phyloP scores from a whole-genome alignment of 192 early-diverging fungal genomes.

The Chytriomyces sp. region DNA sequence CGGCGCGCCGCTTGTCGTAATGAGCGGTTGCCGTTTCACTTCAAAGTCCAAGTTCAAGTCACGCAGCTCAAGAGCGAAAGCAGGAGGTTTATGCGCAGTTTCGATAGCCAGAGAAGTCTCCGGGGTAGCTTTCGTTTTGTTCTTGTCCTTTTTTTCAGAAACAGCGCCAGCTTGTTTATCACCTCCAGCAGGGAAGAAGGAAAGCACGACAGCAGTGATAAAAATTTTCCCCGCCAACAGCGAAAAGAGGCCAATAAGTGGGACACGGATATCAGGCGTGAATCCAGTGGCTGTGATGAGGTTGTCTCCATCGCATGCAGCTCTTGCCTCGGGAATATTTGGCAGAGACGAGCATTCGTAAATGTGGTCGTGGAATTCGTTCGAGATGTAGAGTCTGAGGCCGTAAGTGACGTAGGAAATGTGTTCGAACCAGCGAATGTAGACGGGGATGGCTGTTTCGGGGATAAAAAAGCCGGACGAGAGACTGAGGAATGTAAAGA shows the following conservation, averaged over 20 bases:
- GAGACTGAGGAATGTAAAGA: constrained; percentile 46
- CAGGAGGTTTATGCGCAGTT: background rate
- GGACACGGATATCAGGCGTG: constrained; percentile 25
- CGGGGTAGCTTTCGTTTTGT: background rate
- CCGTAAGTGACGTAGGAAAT: constrained; percentile 46
- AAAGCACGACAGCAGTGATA: constrained; percentile 36
- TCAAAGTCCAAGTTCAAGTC: background rate
- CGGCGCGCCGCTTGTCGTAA: background rate
- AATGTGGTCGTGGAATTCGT: constrained; percentile 50
- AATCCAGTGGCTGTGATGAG: constrained; percentile 41
- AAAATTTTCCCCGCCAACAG: constrained; percentile 39
- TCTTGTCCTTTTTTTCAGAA: background rate
- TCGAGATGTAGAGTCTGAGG: constrained; percentile 43
- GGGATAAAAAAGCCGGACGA: constrained; percentile 51
- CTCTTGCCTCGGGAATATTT: background rate
- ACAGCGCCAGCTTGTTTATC: constrained; percentile 8
- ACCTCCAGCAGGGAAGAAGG: constrained; percentile 1
- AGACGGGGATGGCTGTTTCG: constrained; percentile 44
- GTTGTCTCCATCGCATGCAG: constrained; percentile 45
- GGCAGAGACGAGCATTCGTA: constrained; percentile 43
- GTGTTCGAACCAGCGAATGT: constrained; percentile 45
- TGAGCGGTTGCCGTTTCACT: background rate
- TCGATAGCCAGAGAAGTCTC: background rate
- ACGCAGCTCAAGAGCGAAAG: background rate
- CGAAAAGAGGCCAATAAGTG: constrained; percentile 34